phyloP scores from a whole-genome alignment of 148 eudicot genomes.

The Pharnaceum exiguum region DNA sequence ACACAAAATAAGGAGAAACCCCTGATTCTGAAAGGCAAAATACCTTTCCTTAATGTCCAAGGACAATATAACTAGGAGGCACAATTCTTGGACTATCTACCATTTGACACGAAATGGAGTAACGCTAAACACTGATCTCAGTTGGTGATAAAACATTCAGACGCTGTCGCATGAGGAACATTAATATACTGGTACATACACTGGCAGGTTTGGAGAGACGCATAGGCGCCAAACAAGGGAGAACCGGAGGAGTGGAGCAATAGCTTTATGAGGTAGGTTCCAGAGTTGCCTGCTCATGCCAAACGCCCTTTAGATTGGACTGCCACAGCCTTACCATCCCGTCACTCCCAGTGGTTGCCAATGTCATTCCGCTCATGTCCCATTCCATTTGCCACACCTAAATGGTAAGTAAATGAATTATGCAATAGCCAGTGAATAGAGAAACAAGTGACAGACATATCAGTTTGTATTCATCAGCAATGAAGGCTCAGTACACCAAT shows the following conservation, averaged over 20 bases:
- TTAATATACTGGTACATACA: no score
- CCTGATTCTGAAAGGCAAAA: no score
- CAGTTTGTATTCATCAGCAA: background rate
- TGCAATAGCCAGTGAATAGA: background rate
- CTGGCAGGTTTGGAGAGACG: no score
- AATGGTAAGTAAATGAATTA: background rate
- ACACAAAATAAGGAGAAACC: no score
- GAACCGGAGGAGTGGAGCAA: background rate
- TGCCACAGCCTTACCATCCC: conserved; percentile 84
- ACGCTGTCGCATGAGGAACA: no score
- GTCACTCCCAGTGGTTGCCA: conserved; percentile 78
- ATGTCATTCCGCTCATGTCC: conserved; percentile 99
- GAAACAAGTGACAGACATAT: background rate
- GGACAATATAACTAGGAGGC: no score
- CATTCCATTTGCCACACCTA: conserved; percentile 99
- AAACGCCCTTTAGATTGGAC: conserved; percentile 78
- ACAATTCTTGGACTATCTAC: no score
- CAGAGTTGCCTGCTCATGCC: conserved; percentile 79
- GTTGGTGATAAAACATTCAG: no score
- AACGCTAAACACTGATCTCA: no score
- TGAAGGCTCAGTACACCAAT: background rate
- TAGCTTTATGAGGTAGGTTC: conserved; percentile 35
- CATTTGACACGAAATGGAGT: no score
- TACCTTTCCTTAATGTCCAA: no score
- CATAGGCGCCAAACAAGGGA: no score